These are phyloP conservation scores for Austroboletus eburneus DNA, from an alignment of 768 basidiomycete species.

Conservation along the genomic window DNA sequence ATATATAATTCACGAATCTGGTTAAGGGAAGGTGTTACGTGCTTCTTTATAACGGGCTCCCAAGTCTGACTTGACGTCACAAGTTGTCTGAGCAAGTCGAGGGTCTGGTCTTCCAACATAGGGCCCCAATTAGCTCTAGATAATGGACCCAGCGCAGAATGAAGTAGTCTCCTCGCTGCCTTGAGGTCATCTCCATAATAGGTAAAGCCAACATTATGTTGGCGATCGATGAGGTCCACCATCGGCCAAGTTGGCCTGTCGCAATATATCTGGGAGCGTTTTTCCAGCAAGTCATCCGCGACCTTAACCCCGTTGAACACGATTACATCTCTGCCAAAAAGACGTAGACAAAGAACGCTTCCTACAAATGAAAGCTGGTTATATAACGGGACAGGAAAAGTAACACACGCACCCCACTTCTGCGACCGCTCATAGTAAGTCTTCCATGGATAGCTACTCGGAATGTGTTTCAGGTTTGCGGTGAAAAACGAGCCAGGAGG, in stretches of 20 bases:
- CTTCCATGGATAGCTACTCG: conserved; percentile 4
- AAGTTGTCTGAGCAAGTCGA: conserved; percentile 2
- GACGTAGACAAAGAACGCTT: conserved; percentile 40
- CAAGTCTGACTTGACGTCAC: background rate
- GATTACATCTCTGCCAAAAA: conserved; percentile 41
- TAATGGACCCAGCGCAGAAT: conserved; percentile 31
- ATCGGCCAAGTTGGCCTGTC: conserved; percentile 48
- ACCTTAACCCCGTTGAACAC: conserved; percentile 41
- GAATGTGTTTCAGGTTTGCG: background rate
- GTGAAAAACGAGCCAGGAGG: conserved; percentile 2
- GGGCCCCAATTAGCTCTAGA: background rate
- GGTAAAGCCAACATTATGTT: conserved; percentile 35
- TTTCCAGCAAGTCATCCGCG: conserved; percentile 42
- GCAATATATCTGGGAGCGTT: conserved; percentile 42
- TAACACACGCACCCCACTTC: conserved; percentile 19
- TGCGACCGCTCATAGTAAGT: conserved; percentile 4
- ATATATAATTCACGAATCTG: background rate
- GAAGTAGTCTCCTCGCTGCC: conserved; percentile 40
- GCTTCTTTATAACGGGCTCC: conserved; percentile 3
- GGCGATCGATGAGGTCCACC: conserved; percentile 39
- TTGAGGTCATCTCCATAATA: conserved; percentile 15
- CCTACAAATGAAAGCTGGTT: conserved; percentile 7
- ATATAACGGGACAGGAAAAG: background rate
- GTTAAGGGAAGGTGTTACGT: background rate
- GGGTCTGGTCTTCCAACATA: conserved; percentile 5